Percentiles rank a stretch among this genome's conserved stretches.
Evolutionary conservation across 2,329 filamentous ascomycete species (phyloP).

Genomic region (Cordyceps tenuipes): DNA sequence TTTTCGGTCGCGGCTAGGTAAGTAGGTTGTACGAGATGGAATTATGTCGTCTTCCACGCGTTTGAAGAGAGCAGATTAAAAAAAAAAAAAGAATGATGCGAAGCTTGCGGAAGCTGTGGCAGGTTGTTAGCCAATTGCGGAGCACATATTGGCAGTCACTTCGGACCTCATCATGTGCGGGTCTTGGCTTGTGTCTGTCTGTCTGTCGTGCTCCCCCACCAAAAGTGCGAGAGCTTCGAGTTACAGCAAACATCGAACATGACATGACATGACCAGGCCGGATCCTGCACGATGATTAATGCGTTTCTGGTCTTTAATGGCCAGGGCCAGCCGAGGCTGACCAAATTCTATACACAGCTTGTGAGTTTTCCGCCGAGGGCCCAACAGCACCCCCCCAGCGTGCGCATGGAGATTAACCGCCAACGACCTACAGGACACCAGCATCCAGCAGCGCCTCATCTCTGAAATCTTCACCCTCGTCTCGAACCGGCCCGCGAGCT

Average conservation of each 20-base stretch:
- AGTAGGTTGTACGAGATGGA: neutral
- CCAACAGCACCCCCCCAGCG: neutral
- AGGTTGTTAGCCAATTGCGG: slow-evolving; percentile 7
- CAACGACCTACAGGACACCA: slow-evolving; percentile 63
- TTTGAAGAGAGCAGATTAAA: too few species aligned
- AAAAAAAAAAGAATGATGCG: neutral
- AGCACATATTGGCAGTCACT: slow-evolving; percentile 2
- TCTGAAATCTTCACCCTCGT: slow-evolving; percentile 96
- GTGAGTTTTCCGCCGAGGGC: slow-evolving; percentile 35
- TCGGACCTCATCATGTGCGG: slow-evolving; percentile 11
- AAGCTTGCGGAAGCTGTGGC: neutral
- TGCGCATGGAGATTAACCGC: neutral
- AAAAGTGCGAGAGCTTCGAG: neutral
- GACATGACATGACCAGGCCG: slow-evolving; percentile 17
- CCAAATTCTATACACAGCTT: slow-evolving; percentile 97
- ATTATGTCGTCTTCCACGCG: neutral
- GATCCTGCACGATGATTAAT: slow-evolving; percentile 72
- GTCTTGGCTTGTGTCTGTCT: neutral
- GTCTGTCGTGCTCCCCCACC: neutral
- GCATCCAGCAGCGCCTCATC: slow-evolving; percentile 92
- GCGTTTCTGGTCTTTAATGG: slow-evolving; percentile 98
- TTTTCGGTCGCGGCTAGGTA: neutral
- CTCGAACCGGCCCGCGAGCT: slow-evolving; percentile 79
- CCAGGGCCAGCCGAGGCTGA: slow-evolving; percentile 89
- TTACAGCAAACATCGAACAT: neutral